phyloP scores from a whole-genome alignment of 805 yeast genomes.

The Starmerella bombicola region DNA sequence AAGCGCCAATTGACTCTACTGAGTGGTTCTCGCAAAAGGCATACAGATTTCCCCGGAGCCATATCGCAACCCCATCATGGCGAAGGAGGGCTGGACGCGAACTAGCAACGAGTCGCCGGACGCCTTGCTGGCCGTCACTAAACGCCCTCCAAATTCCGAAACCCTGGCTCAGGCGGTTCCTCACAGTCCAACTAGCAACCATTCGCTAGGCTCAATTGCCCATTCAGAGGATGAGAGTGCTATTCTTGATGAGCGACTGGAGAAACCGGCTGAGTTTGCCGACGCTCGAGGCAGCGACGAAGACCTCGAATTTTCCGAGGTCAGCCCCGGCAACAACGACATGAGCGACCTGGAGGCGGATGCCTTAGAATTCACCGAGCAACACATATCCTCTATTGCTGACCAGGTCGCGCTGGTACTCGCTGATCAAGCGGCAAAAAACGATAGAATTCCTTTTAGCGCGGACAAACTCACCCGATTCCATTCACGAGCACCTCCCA shows the following conservation, averaged over 20 bases:
- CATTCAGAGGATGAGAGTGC: slow-evolving; percentile 1
- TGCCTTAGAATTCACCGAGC: slow-evolving; percentile 39
- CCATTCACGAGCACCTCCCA: slow-evolving; percentile 88
- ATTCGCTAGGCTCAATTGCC: slow-evolving; percentile 6
- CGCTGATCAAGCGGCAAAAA: slow-evolving; percentile 55
- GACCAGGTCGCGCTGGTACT: slow-evolving; percentile 68
- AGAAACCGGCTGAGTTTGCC: too few species aligned
- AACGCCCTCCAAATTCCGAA: not conserved
- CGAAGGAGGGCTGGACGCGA: too few species aligned
- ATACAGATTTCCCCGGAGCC: too few species aligned
- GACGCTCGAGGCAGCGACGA: not conserved
- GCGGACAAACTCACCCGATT: slow-evolving; percentile 56
- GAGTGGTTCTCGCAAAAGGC: too few species aligned
- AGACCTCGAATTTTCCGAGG: not conserved
- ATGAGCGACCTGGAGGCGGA: not conserved
- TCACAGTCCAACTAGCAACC: slow-evolving; percentile 14
- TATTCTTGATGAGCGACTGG: too few species aligned
- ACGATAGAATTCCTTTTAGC: slow-evolving; percentile 42
- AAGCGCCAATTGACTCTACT: too few species aligned
- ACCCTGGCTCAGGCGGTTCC: slow-evolving; percentile 5
- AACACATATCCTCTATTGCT: slow-evolving; percentile 60
- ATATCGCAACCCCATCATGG: too few species aligned
- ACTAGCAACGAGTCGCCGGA: slow-evolving; percentile 6
- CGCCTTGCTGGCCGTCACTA: not conserved
- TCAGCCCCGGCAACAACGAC: not conserved